These are phyloP conservation scores for Cruciata laevipes DNA, from an alignment of 257 asterid species.

Conservation along the genomic window DNA sequence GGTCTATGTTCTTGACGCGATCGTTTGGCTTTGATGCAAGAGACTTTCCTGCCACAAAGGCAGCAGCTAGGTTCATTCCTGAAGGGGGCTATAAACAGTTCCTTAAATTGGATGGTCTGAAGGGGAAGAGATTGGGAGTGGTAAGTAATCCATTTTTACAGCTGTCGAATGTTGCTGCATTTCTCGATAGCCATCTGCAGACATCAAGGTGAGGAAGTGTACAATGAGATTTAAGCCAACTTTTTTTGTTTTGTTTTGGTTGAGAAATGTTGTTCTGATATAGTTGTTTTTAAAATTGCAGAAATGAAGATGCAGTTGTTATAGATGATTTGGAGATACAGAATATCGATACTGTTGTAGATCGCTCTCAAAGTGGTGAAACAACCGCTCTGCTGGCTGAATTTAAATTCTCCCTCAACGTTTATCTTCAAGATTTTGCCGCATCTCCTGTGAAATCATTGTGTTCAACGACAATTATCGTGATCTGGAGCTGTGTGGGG, in stretches of 20 bases:
- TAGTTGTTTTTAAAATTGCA: slow-evolving; percentile 14
- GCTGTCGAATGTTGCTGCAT: slow-evolving; percentile 25
- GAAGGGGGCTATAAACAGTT: slow-evolving; percentile 49
- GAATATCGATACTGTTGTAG: slow-evolving; percentile 31
- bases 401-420: slow-evolving; percentile 42
- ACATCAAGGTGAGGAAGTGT: slow-evolving; percentile 32
- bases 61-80: slow-evolving; percentile 48
- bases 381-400: slow-evolving; percentile 40
- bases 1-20: slow-evolving; percentile 49
- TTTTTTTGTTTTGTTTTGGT: no score
- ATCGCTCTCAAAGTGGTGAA: slow-evolving; percentile 48
- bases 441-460: slow-evolving; percentile 49
- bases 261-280: not conserved
- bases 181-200: slow-evolving; percentile 34
- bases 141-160: slow-evolving; percentile 46
- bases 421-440: slow-evolving; percentile 33
- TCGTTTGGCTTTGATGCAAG: slow-evolving; percentile 46
- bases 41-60: slow-evolving; percentile 38
- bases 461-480: slow-evolving; percentile 48
- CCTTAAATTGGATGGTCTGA: slow-evolving; percentile 42
- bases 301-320: slow-evolving; percentile 45
- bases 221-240: not conserved
- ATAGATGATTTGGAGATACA: slow-evolving; percentile 47
- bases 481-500: slow-evolving; percentile 20
- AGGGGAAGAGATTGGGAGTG: slow-evolving; percentile 57